Percentiles rank a stretch among this genome's conserved stretches.
Conservation (phyloP, 2,329 filamentous ascomycete species). For the Fusarium sp. region DNA sequence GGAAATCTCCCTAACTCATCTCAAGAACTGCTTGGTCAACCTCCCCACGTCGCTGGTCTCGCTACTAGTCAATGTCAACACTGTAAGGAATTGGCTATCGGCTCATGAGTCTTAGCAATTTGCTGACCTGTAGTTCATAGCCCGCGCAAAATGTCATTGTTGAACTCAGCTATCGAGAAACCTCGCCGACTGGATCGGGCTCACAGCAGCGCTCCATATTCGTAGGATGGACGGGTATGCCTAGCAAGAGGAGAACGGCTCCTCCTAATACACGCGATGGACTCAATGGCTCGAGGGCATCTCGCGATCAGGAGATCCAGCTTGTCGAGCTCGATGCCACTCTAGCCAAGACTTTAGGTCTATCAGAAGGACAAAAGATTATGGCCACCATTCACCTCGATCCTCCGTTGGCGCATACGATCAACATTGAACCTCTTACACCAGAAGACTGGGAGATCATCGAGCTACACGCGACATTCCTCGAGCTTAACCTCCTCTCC, state of each 20-base stretch:
- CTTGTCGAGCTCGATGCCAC: slow-evolving; percentile 89
- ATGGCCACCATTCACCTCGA: slow-evolving; percentile 81
- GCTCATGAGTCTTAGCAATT: background rate
- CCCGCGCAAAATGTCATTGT: slow-evolving; percentile 96
- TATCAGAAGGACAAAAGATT: slow-evolving; percentile 85
- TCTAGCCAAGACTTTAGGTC: slow-evolving; percentile 79
- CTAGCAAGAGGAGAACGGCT: slow-evolving; percentile 84
- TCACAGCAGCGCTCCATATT: slow-evolving; percentile 77
- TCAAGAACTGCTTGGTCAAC: slow-evolving; percentile 96
- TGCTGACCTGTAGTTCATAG: slow-evolving; percentile 56
- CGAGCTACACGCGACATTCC: slow-evolving; percentile 93
- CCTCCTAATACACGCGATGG: slow-evolving; percentile 81
- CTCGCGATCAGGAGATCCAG: slow-evolving; percentile 79
- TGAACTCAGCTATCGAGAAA: slow-evolving; percentile 79
- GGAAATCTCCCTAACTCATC: slow-evolving; percentile 84
- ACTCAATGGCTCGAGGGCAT: slow-evolving; percentile 68
- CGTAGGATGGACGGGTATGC: slow-evolving; percentile 97
- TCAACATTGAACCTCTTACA: slow-evolving; percentile 96
- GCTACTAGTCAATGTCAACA: slow-evolving; percentile 88
- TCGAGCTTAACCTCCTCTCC: slow-evolving; percentile 91
- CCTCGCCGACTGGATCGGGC: slow-evolving; percentile 60
- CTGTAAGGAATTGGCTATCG: slow-evolving; percentile 65
- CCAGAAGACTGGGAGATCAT: slow-evolving; percentile 99
- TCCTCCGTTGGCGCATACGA: slow-evolving; percentile 89
- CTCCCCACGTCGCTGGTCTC: slow-evolving; percentile 86